Conservation (phyloP, 2,329 filamentous ascomycete species). For the Lomentospora prolificans region DNA sequence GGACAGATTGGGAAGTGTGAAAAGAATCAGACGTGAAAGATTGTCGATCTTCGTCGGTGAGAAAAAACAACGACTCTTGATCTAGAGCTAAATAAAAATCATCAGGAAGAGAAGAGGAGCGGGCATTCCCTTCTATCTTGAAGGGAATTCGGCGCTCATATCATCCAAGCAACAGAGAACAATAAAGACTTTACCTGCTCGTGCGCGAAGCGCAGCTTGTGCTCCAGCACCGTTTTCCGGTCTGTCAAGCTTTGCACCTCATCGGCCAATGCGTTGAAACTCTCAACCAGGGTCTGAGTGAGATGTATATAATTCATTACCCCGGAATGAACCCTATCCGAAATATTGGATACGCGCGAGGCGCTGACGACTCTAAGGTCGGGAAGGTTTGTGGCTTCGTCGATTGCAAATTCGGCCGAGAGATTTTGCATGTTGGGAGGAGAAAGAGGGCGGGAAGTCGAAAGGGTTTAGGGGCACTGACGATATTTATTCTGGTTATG, state of each 20-base stretch:
- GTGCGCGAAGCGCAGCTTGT: constrained; percentile 57
- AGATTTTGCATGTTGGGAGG: background rate
- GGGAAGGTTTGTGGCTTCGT: background rate
- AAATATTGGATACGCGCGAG: background rate
- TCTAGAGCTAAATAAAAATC: constrained; percentile 66
- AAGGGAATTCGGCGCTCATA: too few relatives aligned
- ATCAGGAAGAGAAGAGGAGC: constrained; percentile 24
- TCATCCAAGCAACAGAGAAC: constrained; percentile 9
- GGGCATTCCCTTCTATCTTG: too few relatives aligned
- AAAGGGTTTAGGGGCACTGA: background rate
- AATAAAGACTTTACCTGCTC: constrained; percentile 45
- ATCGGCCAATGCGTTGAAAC: constrained; percentile 54
- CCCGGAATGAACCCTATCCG: background rate
- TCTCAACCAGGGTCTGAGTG: constrained; percentile 50
- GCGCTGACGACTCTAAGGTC: background rate
- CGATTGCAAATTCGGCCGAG: background rate
- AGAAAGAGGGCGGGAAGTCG: background rate
- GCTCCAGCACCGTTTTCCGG: constrained; percentile 54
- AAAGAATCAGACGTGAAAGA: constrained; percentile 29
- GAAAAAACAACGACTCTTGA: constrained; percentile 58
- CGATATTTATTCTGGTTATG: background rate
- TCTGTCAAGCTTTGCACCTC: constrained; percentile 55
- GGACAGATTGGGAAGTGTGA: background rate
- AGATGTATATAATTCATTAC: constrained; percentile 9
- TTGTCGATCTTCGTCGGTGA: constrained; percentile 53